Evolutionary conservation across 768 basidiomycete genomes (phyloP).

Genomic region (Nevesoporus exiguus): DNA sequence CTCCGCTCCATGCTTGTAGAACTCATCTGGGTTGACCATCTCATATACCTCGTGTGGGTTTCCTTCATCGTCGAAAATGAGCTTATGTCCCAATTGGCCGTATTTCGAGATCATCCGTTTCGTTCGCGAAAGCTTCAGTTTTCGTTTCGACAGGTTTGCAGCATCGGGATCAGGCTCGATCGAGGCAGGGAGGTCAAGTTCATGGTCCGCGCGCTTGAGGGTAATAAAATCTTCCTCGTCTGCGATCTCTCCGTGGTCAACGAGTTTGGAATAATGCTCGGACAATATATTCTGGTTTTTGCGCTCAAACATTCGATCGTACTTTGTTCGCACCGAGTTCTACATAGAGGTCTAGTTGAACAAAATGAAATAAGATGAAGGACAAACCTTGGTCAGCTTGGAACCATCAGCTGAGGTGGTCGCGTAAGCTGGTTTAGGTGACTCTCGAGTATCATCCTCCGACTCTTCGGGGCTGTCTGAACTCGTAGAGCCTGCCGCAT

Average conservation of each 20-base stretch:
- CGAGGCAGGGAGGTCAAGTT: constrained; percentile 54
- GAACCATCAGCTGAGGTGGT: constrained; percentile 4
- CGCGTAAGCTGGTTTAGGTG: not conserved
- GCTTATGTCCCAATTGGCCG: constrained; percentile 61
- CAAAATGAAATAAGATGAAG: not conserved
- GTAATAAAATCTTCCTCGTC: constrained; percentile 83
- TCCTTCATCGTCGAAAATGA: constrained; percentile 91
- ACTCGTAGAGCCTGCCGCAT: constrained; percentile 7
- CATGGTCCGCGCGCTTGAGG: constrained; percentile 88
- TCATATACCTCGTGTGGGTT: constrained; percentile 79
- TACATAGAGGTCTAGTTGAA: constrained; percentile 11
- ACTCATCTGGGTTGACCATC: constrained; percentile 71
- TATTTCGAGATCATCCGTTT: constrained; percentile 68
- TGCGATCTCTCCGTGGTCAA: constrained; percentile 58
- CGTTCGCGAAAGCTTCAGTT: constrained; percentile 67
- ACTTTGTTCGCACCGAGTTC: constrained; percentile 76
- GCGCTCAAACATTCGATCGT: constrained; percentile 96
- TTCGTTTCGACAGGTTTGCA: constrained; percentile 79
- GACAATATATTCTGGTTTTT: constrained; percentile 93
- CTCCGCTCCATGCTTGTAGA: constrained; percentile 61
- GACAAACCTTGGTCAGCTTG: constrained; percentile 42
- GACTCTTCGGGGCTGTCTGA: constrained; percentile 28
- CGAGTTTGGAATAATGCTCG: constrained; percentile 82
- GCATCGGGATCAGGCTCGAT: constrained; percentile 33
- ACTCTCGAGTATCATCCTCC: constrained; percentile 13